phyloP scores from a whole-genome alignment of 1,139 yeast species.

The Diutina neorugosa region DNA sequence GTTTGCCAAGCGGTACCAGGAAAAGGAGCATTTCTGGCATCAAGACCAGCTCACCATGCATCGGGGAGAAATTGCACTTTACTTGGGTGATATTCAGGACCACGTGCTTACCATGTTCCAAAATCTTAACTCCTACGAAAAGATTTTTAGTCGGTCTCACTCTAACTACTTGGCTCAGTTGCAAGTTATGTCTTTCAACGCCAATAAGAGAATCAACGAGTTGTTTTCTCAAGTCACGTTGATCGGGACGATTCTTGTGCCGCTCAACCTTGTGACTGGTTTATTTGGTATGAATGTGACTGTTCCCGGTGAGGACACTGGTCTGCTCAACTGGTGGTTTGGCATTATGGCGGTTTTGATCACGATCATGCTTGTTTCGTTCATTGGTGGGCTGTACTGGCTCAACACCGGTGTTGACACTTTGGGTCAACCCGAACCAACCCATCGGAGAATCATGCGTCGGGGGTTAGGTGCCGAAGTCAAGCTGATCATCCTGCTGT shows the following conservation, averaged over 20 bases:
- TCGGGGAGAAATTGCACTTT: constrained; percentile 73
- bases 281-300: constrained; percentile 91
- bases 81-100: constrained; percentile 94
- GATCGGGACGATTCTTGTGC: constrained; percentile 83
- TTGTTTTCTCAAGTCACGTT: constrained; percentile 83
- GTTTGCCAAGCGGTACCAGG: constrained; percentile 67
- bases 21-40: background rate
- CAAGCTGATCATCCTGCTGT: constrained; percentile 1
- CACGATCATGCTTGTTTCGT: constrained; percentile 17
- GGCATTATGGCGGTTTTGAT: constrained; percentile 24
- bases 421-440: background rate
- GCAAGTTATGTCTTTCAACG: constrained; percentile 81
- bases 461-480: constrained; percentile 2
- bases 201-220: constrained; percentile 74
- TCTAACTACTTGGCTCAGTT: constrained; percentile 87
- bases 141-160: constrained; percentile 85
- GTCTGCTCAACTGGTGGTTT: constrained; percentile 15
- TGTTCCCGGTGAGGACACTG: constrained; percentile 59
- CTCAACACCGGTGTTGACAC: constrained; percentile 10
- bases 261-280: constrained; percentile 84
- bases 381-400: constrained; percentile 24
- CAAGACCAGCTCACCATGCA: constrained; percentile 20
- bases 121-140: constrained; percentile 78
- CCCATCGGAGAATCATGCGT: background rate
- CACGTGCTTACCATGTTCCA: constrained; percentile 95